phyloP scores from a whole-genome alignment of 257 asterid genomes.

The Cynanchum wilfordii region DNA sequence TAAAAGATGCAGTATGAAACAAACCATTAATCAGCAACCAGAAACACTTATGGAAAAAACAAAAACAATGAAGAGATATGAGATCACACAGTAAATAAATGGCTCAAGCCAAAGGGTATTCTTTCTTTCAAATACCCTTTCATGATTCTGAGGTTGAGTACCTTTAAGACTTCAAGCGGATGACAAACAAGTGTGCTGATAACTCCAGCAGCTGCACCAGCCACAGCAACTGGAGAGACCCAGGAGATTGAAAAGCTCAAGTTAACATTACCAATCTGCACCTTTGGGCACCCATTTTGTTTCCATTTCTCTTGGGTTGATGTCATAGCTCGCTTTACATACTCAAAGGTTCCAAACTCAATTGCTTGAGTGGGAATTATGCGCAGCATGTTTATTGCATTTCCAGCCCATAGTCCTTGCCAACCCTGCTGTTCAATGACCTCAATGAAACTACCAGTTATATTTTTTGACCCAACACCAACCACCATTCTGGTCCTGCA shows the following conservation, averaged over 20 bases:
- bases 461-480: constrained; percentile 78
- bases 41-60: too few species aligned
- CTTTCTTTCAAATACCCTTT: not conserved
- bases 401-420: constrained; percentile 98
- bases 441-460: constrained; percentile 68
- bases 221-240: constrained; percentile 89
- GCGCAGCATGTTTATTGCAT: constrained; percentile 84
- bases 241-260: constrained; percentile 55
- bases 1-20: not conserved
- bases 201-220: constrained; percentile 96
- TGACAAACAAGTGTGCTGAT: constrained; percentile 88
- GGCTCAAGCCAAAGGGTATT: not conserved
- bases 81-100: not conserved
- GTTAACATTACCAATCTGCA: constrained; percentile 50
- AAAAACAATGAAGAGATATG: not conserved
- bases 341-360: constrained; percentile 90
- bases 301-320: constrained; percentile 63
- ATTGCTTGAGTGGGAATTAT: constrained; percentile 93
- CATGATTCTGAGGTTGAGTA: constrained; percentile 13
- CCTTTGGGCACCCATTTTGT: constrained; percentile 34
- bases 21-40: not conserved
- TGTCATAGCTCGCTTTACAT: constrained; percentile 78
- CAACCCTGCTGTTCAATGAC: constrained; percentile 80
- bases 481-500: constrained; percentile 99
- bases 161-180: constrained; percentile 97